Conservation (phyloP, 2,329 filamentous ascomycete genomes). For the Zarea fungicola region DNA sequence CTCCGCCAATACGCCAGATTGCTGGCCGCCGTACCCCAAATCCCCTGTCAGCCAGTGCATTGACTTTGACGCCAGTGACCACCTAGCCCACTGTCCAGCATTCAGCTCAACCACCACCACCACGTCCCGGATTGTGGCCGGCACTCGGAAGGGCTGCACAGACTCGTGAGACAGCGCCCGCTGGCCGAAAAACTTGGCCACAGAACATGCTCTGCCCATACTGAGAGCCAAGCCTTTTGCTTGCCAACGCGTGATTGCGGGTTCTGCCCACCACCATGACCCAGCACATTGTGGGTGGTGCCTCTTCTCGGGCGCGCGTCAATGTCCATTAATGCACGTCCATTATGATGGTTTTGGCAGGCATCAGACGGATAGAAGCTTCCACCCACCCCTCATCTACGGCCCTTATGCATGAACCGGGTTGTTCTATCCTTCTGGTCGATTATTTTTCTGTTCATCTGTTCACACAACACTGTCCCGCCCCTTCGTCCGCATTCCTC, state of each 20-base stretch:
- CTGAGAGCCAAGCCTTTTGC: too few relatives aligned
- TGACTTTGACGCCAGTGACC: neutral
- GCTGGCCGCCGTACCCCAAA: neutral
- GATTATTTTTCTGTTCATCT: too few relatives aligned
- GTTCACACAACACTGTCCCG: neutral
- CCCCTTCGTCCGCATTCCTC: neutral
- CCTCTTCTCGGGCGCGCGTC: slow-evolving; percentile 3
- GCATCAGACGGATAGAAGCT: too few relatives aligned
- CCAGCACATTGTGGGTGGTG: slow-evolving; percentile 1
- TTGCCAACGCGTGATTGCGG: slow-evolving; percentile 5
- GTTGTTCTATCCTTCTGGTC: too few relatives aligned
- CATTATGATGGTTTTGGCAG: neutral
- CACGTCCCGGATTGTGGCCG: too few relatives aligned
- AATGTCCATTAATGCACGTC: too few relatives aligned
- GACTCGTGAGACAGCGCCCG: too few relatives aligned
- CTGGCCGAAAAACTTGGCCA: neutral
- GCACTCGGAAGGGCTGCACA: too few relatives aligned
- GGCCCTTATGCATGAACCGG: too few relatives aligned
- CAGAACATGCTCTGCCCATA: too few relatives aligned
- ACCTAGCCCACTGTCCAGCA: neutral
- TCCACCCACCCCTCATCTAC: neutral
- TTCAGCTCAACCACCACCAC: neutral
- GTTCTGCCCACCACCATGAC: slow-evolving; percentile 1
- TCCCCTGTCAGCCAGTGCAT: slow-evolving; percentile 5
- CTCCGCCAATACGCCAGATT: neutral